These are phyloP conservation scores for Epithemia pelagica DNA, from an alignment of 108 stramenopile genomes.

Conservation along the genomic window DNA sequence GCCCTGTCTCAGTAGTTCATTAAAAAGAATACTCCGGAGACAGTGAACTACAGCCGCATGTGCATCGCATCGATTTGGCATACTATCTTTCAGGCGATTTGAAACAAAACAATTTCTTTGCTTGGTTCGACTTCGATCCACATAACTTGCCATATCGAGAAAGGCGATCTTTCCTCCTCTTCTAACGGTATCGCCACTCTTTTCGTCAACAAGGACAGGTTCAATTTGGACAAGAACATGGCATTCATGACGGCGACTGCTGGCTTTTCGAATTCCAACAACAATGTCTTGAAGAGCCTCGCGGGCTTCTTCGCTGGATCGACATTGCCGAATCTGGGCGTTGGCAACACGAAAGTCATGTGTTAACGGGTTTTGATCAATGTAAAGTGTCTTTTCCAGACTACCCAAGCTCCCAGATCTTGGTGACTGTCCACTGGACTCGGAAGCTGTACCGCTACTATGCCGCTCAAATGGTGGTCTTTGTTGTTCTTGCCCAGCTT, in stretches of 20 bases:
- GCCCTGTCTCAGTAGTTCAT: conserved; percentile 5
- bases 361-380: not conserved
- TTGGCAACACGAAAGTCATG: not conserved
- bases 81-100: conserved; percentile 10
- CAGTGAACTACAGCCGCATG: conserved; percentile 39
- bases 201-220: conserved; percentile 24
- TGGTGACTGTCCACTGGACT: not conserved
- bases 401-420: not conserved
- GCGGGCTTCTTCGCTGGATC: conserved; percentile 17
- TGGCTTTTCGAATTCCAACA: conserved; percentile 2
- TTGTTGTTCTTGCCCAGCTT: not conserved
- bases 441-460: not conserved
- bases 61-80: conserved; percentile 21
- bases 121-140: conserved; percentile 17
- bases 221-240: conserved; percentile 31
- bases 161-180: conserved; percentile 34
- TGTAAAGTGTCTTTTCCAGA: not conserved
- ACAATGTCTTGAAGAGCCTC: conserved; percentile 29
- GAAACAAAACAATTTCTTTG: conserved; percentile 20
- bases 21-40: conserved; percentile 28
- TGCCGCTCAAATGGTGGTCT: not conserved
- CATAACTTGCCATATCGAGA: conserved; percentile 41
- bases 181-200: not conserved
- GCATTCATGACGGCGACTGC: conserved; percentile 16
- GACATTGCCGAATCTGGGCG: conserved; percentile 3